Evolutionary conservation across 2,329 filamentous ascomycete species (phyloP).

Genomic region (Trichoderma sp.): DNA sequence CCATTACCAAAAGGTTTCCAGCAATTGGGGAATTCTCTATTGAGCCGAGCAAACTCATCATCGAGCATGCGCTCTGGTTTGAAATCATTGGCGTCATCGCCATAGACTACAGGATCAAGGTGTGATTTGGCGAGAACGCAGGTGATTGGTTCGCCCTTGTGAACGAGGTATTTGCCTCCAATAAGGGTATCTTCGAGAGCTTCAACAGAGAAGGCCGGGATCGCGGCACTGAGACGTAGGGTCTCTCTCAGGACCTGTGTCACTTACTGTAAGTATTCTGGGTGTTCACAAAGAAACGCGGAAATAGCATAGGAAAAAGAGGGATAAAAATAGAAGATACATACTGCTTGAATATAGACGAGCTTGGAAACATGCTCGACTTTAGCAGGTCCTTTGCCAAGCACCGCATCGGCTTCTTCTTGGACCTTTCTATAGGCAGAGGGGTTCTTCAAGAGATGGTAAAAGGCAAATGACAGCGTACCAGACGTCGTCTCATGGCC

Average conservation of each 20-base stretch:
- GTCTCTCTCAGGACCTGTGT: conserved; percentile 59
- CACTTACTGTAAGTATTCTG: not conserved
- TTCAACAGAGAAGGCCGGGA: conserved; percentile 54
- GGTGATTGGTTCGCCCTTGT: conserved; percentile 48
- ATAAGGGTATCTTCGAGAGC: conserved; percentile 54
- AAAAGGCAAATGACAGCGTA: conserved; percentile 62
- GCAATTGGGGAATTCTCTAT: conserved; percentile 58
- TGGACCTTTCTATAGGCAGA: conserved; percentile 58
- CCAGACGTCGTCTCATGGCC: conserved; percentile 72
- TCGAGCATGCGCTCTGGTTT: conserved; percentile 70
- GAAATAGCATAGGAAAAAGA: not conserved
- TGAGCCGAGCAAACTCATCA: conserved; percentile 59
- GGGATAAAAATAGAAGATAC: conserved; percentile 16
- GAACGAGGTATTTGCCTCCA: conserved; percentile 59
- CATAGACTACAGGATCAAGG: conserved; percentile 61
- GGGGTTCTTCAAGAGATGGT: conserved; percentile 63
- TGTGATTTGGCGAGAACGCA: conserved; percentile 55
- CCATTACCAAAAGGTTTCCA: conserved; percentile 78
- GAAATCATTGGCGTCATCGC: conserved; percentile 63
- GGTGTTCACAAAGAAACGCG: not conserved
- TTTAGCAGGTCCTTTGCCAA: conserved; percentile 56
- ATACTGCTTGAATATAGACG: conserved; percentile 60
- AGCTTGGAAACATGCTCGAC: conserved; percentile 63
- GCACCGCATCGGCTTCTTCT: conserved; percentile 63
- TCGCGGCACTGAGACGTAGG: conserved; percentile 60